These are phyloP conservation scores for Apophysomyces trapeziformis DNA, from an alignment of 371 early-diverging fungal genomes.

Conservation along the genomic window DNA sequence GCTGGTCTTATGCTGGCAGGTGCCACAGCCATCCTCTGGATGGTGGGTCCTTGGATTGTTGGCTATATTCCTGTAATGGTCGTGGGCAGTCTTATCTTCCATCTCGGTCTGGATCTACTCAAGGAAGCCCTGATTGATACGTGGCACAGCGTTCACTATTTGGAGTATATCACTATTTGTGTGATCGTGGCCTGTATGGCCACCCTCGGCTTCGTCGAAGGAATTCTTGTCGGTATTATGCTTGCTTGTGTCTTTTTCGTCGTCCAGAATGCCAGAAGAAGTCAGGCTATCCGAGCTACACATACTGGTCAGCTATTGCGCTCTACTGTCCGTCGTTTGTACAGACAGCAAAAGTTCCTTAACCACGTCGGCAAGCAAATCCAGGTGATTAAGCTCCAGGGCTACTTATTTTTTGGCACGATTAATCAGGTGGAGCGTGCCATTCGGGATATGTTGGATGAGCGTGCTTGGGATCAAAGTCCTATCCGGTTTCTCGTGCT, in stretches of 20 bases:
- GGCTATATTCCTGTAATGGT: constrained; percentile 93
- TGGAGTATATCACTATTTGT: constrained; percentile 90
- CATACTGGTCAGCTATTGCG: constrained; percentile 82
- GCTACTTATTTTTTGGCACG: constrained; percentile 95
- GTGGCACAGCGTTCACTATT: constrained; percentile 75
- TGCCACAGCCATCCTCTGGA: constrained; percentile 80
- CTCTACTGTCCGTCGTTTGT: constrained; percentile 88
- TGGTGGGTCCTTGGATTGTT: constrained; percentile 84
- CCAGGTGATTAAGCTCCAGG: constrained; percentile 87
- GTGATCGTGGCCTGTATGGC: constrained; percentile 89
- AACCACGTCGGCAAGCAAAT: constrained; percentile 86
- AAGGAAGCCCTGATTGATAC: constrained; percentile 92
- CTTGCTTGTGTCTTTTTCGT: constrained; percentile 95
- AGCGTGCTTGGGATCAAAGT: constrained; percentile 68
- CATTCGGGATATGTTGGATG: constrained; percentile 68
- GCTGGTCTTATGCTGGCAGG: constrained; percentile 84
- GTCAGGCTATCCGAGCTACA: constrained; percentile 76
- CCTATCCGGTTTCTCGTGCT: constrained; percentile 85
- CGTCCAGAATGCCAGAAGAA: constrained; percentile 77
- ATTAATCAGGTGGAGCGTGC: constrained; percentile 84
- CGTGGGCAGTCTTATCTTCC: constrained; percentile 93
- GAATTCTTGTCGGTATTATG: constrained; percentile 90
- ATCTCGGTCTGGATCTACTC: constrained; percentile 90
- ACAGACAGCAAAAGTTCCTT: constrained; percentile 86
- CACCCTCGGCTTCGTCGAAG: constrained; percentile 90